phyloP scores from a whole-genome alignment of 1,284 basidiomycete genomes.

The Cutaneotrichosporon cyanovorans region DNA sequence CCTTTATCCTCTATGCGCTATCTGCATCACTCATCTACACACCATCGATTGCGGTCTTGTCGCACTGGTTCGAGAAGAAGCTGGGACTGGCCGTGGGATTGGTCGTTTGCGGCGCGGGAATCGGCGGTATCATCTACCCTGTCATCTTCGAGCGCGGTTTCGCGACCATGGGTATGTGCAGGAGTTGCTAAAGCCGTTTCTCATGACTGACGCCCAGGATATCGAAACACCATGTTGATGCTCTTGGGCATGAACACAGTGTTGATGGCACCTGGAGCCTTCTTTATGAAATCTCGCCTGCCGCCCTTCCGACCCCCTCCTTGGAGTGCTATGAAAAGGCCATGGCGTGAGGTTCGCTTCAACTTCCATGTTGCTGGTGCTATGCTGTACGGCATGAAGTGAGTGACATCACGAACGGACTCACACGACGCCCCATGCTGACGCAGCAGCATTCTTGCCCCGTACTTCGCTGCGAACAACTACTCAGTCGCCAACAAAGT shows the following conservation, averaged over 20 bases:
- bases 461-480: conserved; percentile 31
- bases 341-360: conserved; percentile 12
- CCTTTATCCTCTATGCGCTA: conserved; percentile 33
- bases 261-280: conserved; percentile 20
- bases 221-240: conserved; percentile 22
- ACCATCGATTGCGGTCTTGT: conserved; percentile 35
- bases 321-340: conserved; percentile 6
- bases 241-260: conserved; percentile 17
- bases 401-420: conserved; percentile 6
- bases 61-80: conserved; percentile 40
- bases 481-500: conserved; percentile 24
- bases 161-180: conserved; percentile 23
- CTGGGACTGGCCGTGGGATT: conserved; percentile 38
- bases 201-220: conserved; percentile 1
- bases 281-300: conserved; percentile 20
- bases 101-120: conserved; percentile 36
- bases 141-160: conserved; percentile 35
- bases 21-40: conserved; percentile 35
- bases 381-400: conserved; percentile 25
- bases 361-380: conserved; percentile 10
- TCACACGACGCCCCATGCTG: neutral
- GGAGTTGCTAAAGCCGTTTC: conserved; percentile 8
- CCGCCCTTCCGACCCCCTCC: conserved; percentile 17
- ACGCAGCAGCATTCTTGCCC: conserved; percentile 33
- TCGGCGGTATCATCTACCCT: conserved; percentile 42